Conservation (phyloP, 2,329 filamentous ascomycete genomes). For the Hymenoscyphus fructigenus region DNA sequence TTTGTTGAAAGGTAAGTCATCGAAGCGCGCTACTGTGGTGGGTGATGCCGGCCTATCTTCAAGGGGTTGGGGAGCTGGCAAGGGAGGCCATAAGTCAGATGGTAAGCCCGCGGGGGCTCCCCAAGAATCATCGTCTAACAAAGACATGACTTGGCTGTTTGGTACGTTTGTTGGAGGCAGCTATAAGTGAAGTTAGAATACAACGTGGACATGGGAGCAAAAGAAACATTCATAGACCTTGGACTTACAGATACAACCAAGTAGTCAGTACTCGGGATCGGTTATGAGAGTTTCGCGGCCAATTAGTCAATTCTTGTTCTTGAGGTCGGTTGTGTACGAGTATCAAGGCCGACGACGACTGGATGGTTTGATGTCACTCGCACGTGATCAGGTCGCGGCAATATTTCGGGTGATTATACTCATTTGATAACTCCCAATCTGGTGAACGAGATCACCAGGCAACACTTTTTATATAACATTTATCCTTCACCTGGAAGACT, state of each 20-base stretch:
- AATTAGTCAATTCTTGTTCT: neutral
- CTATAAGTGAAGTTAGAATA: neutral
- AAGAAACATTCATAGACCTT: neutral
- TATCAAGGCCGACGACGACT: neutral
- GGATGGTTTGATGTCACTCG: too few relatives aligned
- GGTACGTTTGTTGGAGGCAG: neutral
- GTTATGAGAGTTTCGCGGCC: neutral
- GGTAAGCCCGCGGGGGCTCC: neutral
- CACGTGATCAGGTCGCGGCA: too few relatives aligned
- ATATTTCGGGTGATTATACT: neutral
- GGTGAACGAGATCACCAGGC: neutral
- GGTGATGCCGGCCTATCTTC: neutral
- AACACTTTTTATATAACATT: neutral
- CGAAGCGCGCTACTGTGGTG: neutral
- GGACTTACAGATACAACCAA: neutral
- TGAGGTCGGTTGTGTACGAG: neutral
- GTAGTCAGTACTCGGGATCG: neutral
- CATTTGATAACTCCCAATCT: neutral
- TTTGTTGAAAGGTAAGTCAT: conserved; percentile 6
- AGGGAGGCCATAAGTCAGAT: too few relatives aligned
- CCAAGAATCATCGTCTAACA: neutral
- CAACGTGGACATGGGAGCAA: neutral
- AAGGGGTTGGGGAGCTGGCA: too few relatives aligned
- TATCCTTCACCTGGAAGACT: neutral
- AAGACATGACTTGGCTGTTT: neutral